Evolutionary conservation across 768 basidiomycete species (phyloP).

Genomic region (Pisolithus microcarpus): DNA sequence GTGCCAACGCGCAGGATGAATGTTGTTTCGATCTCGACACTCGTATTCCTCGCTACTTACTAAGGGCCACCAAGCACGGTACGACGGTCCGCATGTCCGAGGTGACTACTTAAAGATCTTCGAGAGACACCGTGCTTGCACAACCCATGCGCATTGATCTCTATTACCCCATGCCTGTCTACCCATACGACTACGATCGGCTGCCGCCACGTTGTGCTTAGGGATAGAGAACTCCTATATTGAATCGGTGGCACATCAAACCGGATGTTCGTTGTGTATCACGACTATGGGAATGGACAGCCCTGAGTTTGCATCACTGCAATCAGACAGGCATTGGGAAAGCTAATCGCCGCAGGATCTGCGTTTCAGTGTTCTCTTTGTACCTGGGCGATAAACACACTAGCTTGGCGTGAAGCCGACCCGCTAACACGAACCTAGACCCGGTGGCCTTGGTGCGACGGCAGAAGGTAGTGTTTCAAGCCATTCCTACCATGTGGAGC

Average conservation of each 20-base stretch:
- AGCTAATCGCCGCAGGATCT: conserved; percentile 3
- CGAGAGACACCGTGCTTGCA: too few relatives aligned
- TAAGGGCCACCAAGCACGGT: too few relatives aligned
- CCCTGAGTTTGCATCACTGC: background rate
- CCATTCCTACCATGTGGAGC: background rate
- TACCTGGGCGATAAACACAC: background rate
- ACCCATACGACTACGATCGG: too few relatives aligned
- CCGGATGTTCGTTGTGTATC: background rate
- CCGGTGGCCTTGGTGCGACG: background rate
- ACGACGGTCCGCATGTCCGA: too few relatives aligned
- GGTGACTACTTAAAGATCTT: too few relatives aligned
- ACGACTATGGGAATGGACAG: background rate
- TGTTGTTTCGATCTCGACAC: too few relatives aligned
- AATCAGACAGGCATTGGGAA: background rate
- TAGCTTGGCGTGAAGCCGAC: background rate
- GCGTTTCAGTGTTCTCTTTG: background rate
- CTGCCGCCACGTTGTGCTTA: too few relatives aligned
- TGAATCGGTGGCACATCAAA: too few relatives aligned
- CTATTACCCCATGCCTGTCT: background rate
- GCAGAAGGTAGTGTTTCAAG: background rate
- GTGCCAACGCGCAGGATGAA: too few relatives aligned
- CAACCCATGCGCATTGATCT: background rate
- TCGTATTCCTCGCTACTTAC: too few relatives aligned
- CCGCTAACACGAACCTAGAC: background rate
- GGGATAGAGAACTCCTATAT: too few relatives aligned